Evolutionary conservation across 2,329 filamentous ascomycete genomes (phyloP).

Genomic region (Mycosphaerella sp.): DNA sequence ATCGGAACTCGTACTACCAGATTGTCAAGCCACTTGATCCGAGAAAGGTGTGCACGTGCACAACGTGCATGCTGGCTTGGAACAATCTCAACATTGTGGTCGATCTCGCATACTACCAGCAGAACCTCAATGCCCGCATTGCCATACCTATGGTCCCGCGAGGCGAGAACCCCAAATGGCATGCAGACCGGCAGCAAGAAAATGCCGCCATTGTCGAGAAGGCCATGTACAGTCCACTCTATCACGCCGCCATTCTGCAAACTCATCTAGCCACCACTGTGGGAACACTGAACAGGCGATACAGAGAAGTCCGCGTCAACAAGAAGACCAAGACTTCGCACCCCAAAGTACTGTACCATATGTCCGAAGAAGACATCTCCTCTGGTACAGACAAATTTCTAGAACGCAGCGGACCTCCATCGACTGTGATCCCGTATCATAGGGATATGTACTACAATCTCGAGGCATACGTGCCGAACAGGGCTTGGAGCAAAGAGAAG

Average conservation of each 20-base stretch:
- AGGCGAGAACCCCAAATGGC: slow-evolving; percentile 48
- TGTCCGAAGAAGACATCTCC: slow-evolving; percentile 43
- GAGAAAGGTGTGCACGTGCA: slow-evolving; percentile 49
- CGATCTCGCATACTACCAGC: slow-evolving; percentile 54
- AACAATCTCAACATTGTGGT: slow-evolving; percentile 50
- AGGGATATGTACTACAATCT: slow-evolving; percentile 56
- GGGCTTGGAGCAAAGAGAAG: slow-evolving; percentile 47
- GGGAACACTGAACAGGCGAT: slow-evolving; percentile 39
- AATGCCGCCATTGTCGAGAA: slow-evolving; percentile 44
- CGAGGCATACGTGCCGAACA: slow-evolving; percentile 52
- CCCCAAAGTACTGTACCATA: slow-evolving; percentile 37
- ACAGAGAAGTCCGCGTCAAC: slow-evolving; percentile 20
- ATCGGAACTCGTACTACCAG: slow-evolving; percentile 50
- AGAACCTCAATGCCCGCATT: slow-evolving; percentile 45
- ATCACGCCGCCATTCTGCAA: slow-evolving; percentile 48
- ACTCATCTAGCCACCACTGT: slow-evolving; percentile 45
- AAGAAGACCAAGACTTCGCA: slow-evolving; percentile 8
- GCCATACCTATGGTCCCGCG: slow-evolving; percentile 50
- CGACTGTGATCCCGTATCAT: slow-evolving; percentile 49
- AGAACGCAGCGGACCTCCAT: slow-evolving; percentile 46
- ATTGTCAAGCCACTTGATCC: slow-evolving; percentile 47
- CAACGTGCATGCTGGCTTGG: slow-evolving; percentile 53
- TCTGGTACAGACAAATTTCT: slow-evolving; percentile 49
- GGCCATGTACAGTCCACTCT: slow-evolving; percentile 45
- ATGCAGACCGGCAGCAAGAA: slow-evolving; percentile 39